phyloP scores from a whole-genome alignment of 352 stramenopile genomes.

The Blastocystis sp. region DNA sequence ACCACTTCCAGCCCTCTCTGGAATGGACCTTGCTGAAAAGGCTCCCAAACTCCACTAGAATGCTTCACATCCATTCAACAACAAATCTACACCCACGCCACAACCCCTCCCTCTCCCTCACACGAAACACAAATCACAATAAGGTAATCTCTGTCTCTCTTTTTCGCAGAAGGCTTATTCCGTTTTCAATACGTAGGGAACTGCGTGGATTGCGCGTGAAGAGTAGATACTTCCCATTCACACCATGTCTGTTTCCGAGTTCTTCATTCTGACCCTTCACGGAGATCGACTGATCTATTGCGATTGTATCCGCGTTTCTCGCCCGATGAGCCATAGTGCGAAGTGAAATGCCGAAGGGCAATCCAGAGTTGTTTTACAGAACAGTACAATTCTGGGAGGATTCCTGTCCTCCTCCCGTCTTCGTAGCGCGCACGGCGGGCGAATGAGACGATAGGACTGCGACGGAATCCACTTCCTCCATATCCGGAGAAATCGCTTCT shows the following conservation, averaged over 20 bases:
- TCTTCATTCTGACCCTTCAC: constrained; percentile 67
- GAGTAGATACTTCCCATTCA: too few relatives aligned
- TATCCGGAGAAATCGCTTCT: constrained; percentile 63
- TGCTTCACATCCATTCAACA: too few relatives aligned
- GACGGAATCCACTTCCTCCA: constrained; percentile 68
- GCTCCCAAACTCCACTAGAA: too few relatives aligned
- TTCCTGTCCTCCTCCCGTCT: constrained; percentile 51
- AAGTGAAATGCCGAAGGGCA: constrained; percentile 69
- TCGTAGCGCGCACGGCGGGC: neutral
- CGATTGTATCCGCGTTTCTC: constrained; percentile 50
- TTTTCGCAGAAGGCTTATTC: too few relatives aligned
- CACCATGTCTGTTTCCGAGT: constrained; percentile 68
- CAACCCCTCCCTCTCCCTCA: too few relatives aligned
- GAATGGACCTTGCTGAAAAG: too few relatives aligned
- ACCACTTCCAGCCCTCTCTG: too few relatives aligned
- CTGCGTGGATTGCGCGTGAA: too few relatives aligned
- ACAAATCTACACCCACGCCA: too few relatives aligned
- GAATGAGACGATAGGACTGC: constrained; percentile 44
- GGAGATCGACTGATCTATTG: constrained; percentile 64
- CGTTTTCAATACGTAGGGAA: too few relatives aligned
- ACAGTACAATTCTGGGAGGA: constrained; percentile 66
- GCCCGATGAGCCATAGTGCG: constrained; percentile 6
- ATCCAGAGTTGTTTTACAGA: constrained; percentile 59
- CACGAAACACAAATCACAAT: too few relatives aligned
- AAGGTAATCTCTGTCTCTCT: too few relatives aligned